A percentile compares a stretch with the other conserved stretches of the same genome.
These are phyloP conservation scores for Xerocomellus dryophilus DNA, from an alignment of 768 basidiomycete species.

Conservation along the genomic window DNA sequence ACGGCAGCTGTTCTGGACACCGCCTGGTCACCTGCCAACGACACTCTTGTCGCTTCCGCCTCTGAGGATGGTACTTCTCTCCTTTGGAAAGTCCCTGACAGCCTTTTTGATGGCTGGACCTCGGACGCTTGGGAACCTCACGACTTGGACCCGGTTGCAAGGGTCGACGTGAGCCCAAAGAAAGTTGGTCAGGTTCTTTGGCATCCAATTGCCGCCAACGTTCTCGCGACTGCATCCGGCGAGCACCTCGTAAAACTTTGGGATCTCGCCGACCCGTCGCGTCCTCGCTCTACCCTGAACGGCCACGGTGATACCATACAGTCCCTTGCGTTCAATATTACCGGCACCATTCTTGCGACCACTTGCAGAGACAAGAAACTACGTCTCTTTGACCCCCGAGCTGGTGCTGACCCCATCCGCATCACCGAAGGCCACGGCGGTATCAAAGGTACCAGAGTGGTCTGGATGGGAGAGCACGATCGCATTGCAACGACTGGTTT, in stretches of 20 bases:
- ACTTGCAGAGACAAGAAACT: conserved; percentile 93
- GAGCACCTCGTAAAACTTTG: conserved; percentile 89
- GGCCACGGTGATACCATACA: conserved; percentile 91
- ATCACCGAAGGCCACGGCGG: conserved; percentile 86
- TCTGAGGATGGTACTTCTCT: conserved; percentile 94
- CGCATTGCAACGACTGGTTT: conserved; percentile 94
- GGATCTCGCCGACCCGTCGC: conserved; percentile 79
- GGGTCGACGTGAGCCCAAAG: conserved; percentile 74
- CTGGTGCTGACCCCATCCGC: conserved; percentile 78
- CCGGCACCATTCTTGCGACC: conserved; percentile 79
- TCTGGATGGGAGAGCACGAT: conserved; percentile 89
- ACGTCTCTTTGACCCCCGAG: conserved; percentile 86
- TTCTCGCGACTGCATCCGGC: conserved; percentile 77
- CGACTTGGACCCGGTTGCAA: conserved; percentile 83
- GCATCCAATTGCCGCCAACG: conserved; percentile 86
- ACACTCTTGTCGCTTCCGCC: conserved; percentile 83
- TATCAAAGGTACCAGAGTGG: conserved; percentile 85
- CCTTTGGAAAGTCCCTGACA: conserved; percentile 80
- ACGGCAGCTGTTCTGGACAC: conserved; percentile 88
- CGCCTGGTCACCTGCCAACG: conserved; percentile 94
- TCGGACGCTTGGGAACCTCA: conserved; percentile 75
- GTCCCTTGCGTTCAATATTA: conserved; percentile 74
- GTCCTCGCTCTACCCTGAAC: conserved; percentile 53
- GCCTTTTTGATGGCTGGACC: conserved; percentile 80
- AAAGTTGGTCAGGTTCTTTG: conserved; percentile 94